Evolutionary conservation across 1,139 yeast species (phyloP), one percentile per base, ranked within the genome.

Genomic region (Blastobotrys proliferans): DNA sequence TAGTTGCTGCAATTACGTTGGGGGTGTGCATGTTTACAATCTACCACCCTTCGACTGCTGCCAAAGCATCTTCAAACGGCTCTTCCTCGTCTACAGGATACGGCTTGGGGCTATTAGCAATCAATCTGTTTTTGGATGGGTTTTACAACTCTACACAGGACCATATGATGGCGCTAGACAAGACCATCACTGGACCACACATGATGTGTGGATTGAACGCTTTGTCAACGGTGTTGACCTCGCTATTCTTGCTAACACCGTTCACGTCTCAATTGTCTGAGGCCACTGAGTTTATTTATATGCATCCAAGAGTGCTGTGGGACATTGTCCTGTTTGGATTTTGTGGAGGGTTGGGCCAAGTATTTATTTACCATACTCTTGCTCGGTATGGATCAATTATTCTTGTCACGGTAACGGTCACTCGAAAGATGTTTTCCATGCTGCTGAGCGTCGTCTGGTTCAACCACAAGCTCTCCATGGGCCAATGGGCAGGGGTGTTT

Each of bases 371-470:
- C 62, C 67, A 81, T 45, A 87, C 95, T 0, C 68, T 92, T 40
- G 94, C 86, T 54, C 72, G 77, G 48, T 92, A 85, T 59, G 96
- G 92, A 41, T 85, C 96, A 3, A 69, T 92, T 47, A 76, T 86
- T 1, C 69, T 92, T 43, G 88, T 92, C 27, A 90, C 96, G 24
- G 94, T 94, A 16, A 94, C 97, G 0, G 97, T 92, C 6, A 90
- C 98, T 0, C 74, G 99, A 52, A 92, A 92, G 60, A 90, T 92
- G 97, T 70, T 88, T 42, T 87, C 97, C 40, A 90, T 92, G 97
- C 72, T 88, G 17, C 66, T 92, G 47, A 84, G 95, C 57, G 96
- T 92, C 41, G 62, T 86, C 2, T 69, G 92, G 53, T 92, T 88
- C 65, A 94, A 92, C 14, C 97, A 92, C 59, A 62, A 63, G 4